Conservation (phyloP, 2,329 filamentous ascomycete species). For the Metarhizium humberi region DNA sequence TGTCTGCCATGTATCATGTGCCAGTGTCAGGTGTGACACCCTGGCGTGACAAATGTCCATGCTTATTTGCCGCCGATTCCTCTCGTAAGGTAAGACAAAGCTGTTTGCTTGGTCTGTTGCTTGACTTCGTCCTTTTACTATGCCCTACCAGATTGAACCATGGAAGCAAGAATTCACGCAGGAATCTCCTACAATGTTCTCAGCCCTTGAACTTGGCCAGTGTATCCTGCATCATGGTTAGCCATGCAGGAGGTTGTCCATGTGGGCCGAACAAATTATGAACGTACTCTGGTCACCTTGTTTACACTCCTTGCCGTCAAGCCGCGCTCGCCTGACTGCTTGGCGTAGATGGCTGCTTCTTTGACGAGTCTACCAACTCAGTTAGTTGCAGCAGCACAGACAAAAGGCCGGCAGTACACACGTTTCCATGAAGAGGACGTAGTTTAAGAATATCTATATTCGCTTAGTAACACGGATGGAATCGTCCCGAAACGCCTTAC, state of each 20-base stretch:
- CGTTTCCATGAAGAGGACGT: constrained; percentile 70
- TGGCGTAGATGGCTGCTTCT: constrained; percentile 68
- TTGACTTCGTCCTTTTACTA: background rate
- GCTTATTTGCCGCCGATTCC: background rate
- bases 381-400: constrained; percentile 2
- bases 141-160: background rate
- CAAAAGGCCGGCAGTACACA: constrained; percentile 18
- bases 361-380: constrained; percentile 54
- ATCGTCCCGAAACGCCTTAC: constrained; percentile 8
- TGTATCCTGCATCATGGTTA: constrained; percentile 40
- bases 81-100: too few species aligned
- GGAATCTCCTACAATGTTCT: background rate
- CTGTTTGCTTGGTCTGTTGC: too few species aligned
- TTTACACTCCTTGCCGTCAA: constrained; percentile 68
- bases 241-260: background rate
- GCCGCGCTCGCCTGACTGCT: constrained; percentile 61
- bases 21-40: background rate
- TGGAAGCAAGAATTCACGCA: background rate
- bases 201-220: constrained; percentile 62
- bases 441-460: constrained; percentile 70
- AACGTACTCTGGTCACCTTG: constrained; percentile 61
- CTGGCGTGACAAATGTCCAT: background rate
- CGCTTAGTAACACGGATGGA: constrained; percentile 13
- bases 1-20: background rate
- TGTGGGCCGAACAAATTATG: constrained; percentile 16